Evolutionary conservation across 441 rosid species (phyloP), one percentile per base, ranked within the genome.

Genomic region (California macrophylla): DNA sequence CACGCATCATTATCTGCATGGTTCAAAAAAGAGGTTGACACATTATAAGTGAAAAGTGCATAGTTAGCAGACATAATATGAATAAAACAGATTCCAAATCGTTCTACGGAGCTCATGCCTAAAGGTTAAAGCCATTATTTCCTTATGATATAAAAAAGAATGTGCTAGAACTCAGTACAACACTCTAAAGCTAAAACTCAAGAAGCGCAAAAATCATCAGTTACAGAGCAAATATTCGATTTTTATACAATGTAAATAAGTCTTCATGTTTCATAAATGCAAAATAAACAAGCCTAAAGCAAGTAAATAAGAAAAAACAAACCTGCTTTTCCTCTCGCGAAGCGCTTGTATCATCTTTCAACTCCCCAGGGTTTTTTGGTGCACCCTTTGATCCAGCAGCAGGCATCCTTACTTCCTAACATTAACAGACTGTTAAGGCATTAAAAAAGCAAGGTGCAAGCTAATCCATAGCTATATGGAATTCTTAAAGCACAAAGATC

Each of bases 361-460:
- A 74, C 78, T 89, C 92, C 76, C 83, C 85, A 12, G 85, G 87
- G 24, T 76, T 90, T 81, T 92, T 92, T 30, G 85, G 82, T 15
- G 78, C 83, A 24, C 91, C 98, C 79, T 90, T 94, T 50, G 92
- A 78, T 71, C 98, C 97, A 73, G 99, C 96, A 72, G 99, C 97
- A 38, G 98, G 99, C 94, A 94, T 89, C 84, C 99, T 82, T 78
- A 90, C 98, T 88, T 94, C 99, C 98, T 92, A 82, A 60, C 75
- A 83, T 78, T 65, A 75, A 71, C 47, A 66, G 29, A 12, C 34
- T 30, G 64, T 85, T 71, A 80, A 61, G 34, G 65, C 18, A 61
- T 28, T 61, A 25, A 61, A 25, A 61, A 4, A n/a, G 65, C 34
- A 61, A 61, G 34, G 20, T n/a, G 13, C 32, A 9, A 24, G 18